These are phyloP conservation scores for Cladosporium sp. DNA, from an alignment of 2,329 filamentous ascomycete genomes.

Conservation along the genomic window DNA sequence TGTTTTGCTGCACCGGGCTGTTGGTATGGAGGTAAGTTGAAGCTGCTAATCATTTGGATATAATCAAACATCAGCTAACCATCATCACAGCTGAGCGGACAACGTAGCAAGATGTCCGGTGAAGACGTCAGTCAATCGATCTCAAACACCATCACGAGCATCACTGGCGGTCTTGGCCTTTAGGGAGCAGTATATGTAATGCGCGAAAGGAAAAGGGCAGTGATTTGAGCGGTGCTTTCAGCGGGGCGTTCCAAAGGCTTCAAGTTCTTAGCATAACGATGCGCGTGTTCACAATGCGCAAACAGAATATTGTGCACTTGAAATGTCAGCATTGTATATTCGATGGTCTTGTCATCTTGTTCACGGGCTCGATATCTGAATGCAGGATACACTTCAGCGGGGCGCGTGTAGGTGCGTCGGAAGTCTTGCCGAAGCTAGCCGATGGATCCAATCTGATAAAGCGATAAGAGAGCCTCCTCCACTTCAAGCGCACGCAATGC, in stretches of 20 bases:
- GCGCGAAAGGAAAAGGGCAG: not conserved
- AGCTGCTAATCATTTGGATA: not conserved
- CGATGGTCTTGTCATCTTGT: too few relatives aligned
- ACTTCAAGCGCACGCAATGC: slow-evolving; percentile 4
- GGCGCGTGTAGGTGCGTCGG: too few relatives aligned
- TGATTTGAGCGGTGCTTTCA: not conserved
- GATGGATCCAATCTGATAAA: slow-evolving; percentile 11
- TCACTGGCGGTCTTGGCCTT: slow-evolving; percentile 22
- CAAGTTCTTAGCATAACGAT: too few relatives aligned
- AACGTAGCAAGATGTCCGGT: slow-evolving; percentile 23
- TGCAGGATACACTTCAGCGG: too few relatives aligned
- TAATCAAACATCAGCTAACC: not conserved
- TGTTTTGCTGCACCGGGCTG: slow-evolving; percentile 87
- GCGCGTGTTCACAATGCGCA: too few relatives aligned
- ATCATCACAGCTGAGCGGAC: slow-evolving; percentile 26
- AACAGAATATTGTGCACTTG: too few relatives aligned
- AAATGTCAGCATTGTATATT: too few relatives aligned
- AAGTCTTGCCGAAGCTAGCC: too few relatives aligned
- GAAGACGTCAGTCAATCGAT: slow-evolving; percentile 23
- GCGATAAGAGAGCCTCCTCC: not conserved
- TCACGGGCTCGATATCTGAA: too few relatives aligned
- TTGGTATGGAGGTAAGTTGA: slow-evolving; percentile 70
- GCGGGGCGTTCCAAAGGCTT: not conserved
- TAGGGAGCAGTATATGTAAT: not conserved
- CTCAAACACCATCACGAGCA: slow-evolving; percentile 28